Percentiles rank a stretch among this genome's conserved stretches.
phyloP scores from a whole-genome alignment of 1,139 yeast species.

The Hansenula anomala region DNA sequence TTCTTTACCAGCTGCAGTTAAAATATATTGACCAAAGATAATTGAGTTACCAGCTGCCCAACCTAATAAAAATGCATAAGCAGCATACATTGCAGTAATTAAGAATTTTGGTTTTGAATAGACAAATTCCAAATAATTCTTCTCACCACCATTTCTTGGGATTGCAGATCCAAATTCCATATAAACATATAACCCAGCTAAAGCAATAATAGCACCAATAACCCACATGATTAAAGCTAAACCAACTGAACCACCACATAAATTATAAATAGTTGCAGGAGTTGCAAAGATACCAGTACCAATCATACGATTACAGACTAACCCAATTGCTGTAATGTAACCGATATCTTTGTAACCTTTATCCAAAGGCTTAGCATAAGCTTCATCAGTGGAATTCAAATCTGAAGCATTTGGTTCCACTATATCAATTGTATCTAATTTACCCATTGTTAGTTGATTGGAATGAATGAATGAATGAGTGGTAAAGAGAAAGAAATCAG shows the following conservation, averaged over 20 bases:
- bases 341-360: slow-evolving; percentile 24
- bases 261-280: slow-evolving; percentile 66
- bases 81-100: slow-evolving; percentile 69
- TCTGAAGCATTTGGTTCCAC: slow-evolving; percentile 1
- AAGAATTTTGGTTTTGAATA: slow-evolving; percentile 65
- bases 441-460: neutral
- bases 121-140: slow-evolving; percentile 73
- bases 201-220: slow-evolving; percentile 69
- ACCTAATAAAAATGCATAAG: slow-evolving; percentile 72
- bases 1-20: slow-evolving; percentile 68
- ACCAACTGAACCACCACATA: slow-evolving; percentile 70
- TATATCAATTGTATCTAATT: slow-evolving; percentile 1
- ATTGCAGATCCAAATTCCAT: slow-evolving; percentile 83
- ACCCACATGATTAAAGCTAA: slow-evolving; percentile 71
- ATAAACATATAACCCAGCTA: slow-evolving; percentile 70
- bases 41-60: slow-evolving; percentile 80
- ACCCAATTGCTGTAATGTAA: slow-evolving; percentile 22
- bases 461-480: neutral
- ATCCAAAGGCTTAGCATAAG: slow-evolving; percentile 15
- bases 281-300: slow-evolving; percentile 90
- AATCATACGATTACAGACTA: slow-evolving; percentile 74
- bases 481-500: too few species aligned
- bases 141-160: slow-evolving; percentile 87
- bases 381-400: slow-evolving; percentile 1
- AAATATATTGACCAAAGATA: slow-evolving; percentile 43